Evolutionary conservation across 176 grass and related monocot genomes (phyloP).

Genomic region (Pontederia crassipes): DNA sequence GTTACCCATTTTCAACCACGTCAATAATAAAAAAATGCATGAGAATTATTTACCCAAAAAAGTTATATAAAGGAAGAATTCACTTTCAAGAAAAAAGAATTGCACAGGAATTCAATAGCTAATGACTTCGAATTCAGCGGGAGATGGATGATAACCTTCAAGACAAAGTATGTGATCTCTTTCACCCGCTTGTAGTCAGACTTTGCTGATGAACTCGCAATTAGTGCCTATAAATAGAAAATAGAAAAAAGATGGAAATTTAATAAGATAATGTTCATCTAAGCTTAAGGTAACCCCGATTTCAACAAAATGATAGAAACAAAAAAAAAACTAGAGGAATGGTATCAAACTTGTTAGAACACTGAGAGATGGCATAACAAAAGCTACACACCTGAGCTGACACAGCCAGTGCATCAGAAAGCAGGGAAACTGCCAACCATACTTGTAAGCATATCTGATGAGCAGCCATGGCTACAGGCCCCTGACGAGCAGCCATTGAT

Average conservation of each 20-base stretch:
- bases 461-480: conserved; percentile 84
- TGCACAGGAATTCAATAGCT: neutral
- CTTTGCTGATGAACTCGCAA: conserved; percentile 74
- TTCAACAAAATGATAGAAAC: neutral
- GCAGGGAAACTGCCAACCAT: conserved; percentile 82
- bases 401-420: conserved; percentile 58
- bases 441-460: conserved; percentile 99
- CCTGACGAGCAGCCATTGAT: conserved; percentile 93
- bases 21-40: too few relatives aligned
- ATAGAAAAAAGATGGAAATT: neutral
- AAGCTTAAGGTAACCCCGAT: neutral
- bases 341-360: conserved; percentile 2
- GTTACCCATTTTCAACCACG: too few relatives aligned
- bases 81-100: too few relatives aligned
- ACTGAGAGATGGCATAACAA: conserved; percentile 7
- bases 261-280: neutral
- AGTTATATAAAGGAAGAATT: too few relatives aligned
- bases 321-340: conserved; percentile 2
- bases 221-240: conserved; percentile 47
- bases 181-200: conserved; percentile 66
- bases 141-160: conserved; percentile 49
- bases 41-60: too few relatives aligned
- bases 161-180: conserved; percentile 40
- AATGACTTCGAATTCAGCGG: neutral
- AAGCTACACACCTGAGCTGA: conserved; percentile 49